Evolutionary conservation across 176 grass and related monocot genomes (phyloP), one percentile per base, ranked within the genome.

Genomic region (Oryza nivara): DNA sequence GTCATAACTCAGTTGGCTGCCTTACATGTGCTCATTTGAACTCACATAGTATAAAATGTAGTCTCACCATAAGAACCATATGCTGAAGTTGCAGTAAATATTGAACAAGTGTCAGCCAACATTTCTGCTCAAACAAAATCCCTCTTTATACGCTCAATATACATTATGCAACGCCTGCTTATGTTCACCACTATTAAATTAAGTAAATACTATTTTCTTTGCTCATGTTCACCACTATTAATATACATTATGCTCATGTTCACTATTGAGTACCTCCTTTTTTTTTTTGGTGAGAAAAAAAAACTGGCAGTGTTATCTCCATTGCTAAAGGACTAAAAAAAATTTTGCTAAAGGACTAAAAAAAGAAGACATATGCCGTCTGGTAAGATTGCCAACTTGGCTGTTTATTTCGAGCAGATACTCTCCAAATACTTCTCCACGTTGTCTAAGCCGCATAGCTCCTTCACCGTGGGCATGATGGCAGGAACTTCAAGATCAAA

Each of bases 391-490:
- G 12, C 52, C 52, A 56, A 56, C 6, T 14, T 12, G 16, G 38
- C 16, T 48, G 11, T 78, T 75, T 54, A 78, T 84, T 78, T 7
- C 67, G 86, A 69, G 45, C 25, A 83, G 9, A 97, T 65, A n/a
- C 12, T 68, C 75, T 92, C 46, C 87, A 97, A 38, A 75, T 93
- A 95, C 82, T 81, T 91, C 46, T 93, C 95, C 28, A 97, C 91
- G 36, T 88, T 97, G 88, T 93, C 84, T 34, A 95, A 83, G 11
- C 92, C 92, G 11, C 95, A 97, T 1, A 97, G 64, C 68, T 93
- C 92, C 86, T 95, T 95, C 46, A 95, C 87, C 48, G 88, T 86
- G 9, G 90, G 90, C 92, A 97, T 97, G 79, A 84, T 84, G 44
- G 92, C 90, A 10, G 94, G 94, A 76, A 93, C 89, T 63, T 88